Conservation (phyloP, 148 eudicot genomes). For the Euryodendron excelsum region DNA sequence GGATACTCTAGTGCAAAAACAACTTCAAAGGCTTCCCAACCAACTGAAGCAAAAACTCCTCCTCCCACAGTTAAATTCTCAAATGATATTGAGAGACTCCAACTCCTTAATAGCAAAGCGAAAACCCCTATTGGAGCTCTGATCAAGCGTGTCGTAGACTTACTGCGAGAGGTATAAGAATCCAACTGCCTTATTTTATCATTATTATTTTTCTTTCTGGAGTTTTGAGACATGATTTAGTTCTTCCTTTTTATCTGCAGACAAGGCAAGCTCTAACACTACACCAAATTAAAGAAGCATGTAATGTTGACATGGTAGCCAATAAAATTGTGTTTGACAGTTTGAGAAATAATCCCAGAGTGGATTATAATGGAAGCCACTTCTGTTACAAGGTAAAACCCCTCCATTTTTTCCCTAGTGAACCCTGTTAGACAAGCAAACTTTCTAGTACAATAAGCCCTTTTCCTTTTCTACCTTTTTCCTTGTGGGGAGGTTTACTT, state of each 20-base stretch:
- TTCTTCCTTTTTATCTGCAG: conserved; percentile 25
- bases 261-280: conserved; percentile 69
- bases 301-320: conserved; percentile 58
- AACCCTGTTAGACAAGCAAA: too few relatives aligned
- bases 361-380: conserved; percentile 52
- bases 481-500: neutral
- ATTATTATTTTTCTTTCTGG: too few relatives aligned
- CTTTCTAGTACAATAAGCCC: neutral
- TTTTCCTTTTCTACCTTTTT: neutral
- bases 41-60: conserved; percentile 37
- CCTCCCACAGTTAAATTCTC: conserved; percentile 63
- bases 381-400: conserved; percentile 76
- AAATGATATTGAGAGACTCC: conserved; percentile 67
- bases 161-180: conserved; percentile 64
- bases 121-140: conserved; percentile 76
- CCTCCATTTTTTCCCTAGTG: neutral
- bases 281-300: conserved; percentile 63
- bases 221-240: neutral
- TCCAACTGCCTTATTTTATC: too few relatives aligned
- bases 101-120: conserved; percentile 58
- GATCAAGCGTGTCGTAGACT: conserved; percentile 69
- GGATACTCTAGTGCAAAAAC: conserved; percentile 32
- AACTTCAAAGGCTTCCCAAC: conserved; percentile 22
- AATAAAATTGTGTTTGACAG: conserved; percentile 75
- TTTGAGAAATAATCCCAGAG: conserved; percentile 75